Conservation (phyloP, 768 basidiomycete genomes). For the Trametes sanguinea region DNA sequence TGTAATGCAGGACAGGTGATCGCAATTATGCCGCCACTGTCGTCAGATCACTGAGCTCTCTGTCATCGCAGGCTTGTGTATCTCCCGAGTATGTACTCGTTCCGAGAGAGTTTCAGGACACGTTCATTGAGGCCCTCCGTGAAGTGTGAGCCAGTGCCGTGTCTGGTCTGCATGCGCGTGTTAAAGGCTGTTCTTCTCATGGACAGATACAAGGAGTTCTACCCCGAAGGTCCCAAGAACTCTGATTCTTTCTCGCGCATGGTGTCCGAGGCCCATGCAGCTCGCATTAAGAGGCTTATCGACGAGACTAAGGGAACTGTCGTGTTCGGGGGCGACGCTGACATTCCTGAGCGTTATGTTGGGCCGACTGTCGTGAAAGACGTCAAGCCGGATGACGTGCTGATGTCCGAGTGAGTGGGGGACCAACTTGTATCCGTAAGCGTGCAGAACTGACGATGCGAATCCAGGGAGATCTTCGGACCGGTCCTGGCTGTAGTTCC, state of each 20-base stretch:
- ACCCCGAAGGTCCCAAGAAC: constrained; percentile 40
- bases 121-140: constrained; percentile 41
- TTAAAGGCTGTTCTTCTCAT: background rate
- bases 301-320: constrained; percentile 46
- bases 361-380: background rate
- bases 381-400: background rate
- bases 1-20: constrained; percentile 52
- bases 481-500: constrained; percentile 73
- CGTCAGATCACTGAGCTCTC: too few species aligned
- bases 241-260: constrained; percentile 53
- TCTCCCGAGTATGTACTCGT: constrained; percentile 58
- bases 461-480: constrained; percentile 73
- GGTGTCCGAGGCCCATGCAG: constrained; percentile 52
- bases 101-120: constrained; percentile 40
- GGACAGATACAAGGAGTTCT: constrained; percentile 49
- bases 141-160: constrained; percentile 27
- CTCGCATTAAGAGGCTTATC: constrained; percentile 58
- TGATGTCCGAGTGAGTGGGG: background rate
- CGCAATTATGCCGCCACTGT: background rate
- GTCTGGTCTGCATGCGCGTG: background rate
- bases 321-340: background rate
- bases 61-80: constrained; percentile 54
- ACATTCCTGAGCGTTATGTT: background rate
- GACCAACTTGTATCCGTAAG: too few species aligned
- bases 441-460: too few species aligned